A percentile compares a stretch with the other conserved stretches of the same genome.
Conservation (phyloP, 31 red algal species). For the Asparagopsis taxiformis region DNA sequence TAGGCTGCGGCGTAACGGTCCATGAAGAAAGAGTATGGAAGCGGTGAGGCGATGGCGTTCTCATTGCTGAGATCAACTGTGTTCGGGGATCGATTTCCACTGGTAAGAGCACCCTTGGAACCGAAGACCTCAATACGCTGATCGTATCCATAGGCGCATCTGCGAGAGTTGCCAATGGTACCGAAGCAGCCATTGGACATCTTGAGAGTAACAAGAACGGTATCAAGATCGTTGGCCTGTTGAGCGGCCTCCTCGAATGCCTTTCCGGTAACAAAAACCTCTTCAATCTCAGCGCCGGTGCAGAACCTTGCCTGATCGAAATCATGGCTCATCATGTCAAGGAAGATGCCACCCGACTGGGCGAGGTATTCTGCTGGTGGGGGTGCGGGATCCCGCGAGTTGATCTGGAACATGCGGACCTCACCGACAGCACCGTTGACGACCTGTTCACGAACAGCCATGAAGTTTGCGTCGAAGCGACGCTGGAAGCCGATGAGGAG, state of each 20-base stretch:
- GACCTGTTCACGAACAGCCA: conserved; percentile 59
- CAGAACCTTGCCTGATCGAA: conserved; percentile 97
- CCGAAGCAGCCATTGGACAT: conserved; percentile 90
- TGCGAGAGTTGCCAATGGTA: conserved; percentile 93
- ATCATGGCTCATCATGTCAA: conserved; percentile 96
- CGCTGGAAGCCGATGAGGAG: conserved; percentile 96
- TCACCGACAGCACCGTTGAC: conserved; percentile 70
- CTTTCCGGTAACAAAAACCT: conserved; percentile 83
- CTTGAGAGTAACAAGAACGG: conserved; percentile 75
- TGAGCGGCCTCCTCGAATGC: conserved; percentile 89
- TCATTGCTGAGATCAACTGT: conserved; percentile 72
- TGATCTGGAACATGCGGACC: conserved; percentile 93
- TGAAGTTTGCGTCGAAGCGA: conserved; percentile 91
- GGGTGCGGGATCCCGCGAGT: conserved; percentile 90
- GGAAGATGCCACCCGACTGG: conserved; percentile 89
- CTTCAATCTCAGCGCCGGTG: conserved; percentile 88
- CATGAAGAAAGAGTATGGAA: conserved; percentile 93
- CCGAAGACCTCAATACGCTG: conserved; percentile 97
- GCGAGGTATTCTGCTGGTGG: conserved; percentile 92
- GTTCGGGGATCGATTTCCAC: conserved; percentile 73
- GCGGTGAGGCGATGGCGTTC: conserved; percentile 29
- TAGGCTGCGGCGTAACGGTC: conserved; percentile 92
- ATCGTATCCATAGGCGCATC: conserved; percentile 95
- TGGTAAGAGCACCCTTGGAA: conserved; percentile 60
- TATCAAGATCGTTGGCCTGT: conserved; percentile 89